Evolutionary conservation across 2,329 filamentous ascomycete genomes (phyloP).

Genomic region (Cladophialophora immunda): DNA sequence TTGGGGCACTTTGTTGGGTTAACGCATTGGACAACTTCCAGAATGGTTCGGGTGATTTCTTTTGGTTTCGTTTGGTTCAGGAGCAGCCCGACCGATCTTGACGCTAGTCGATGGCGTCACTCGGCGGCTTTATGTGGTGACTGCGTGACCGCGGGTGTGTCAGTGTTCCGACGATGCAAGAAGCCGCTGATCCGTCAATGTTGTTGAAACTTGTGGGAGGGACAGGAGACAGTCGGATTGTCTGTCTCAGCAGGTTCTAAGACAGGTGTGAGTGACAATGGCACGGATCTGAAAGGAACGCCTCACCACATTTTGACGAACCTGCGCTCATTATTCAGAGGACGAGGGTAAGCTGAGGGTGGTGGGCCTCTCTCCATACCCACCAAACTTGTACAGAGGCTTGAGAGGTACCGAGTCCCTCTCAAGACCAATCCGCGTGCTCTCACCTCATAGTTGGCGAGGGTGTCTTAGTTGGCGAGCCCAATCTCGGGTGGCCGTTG

Average conservation of each 20-base stretch:
- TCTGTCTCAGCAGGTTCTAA: too few relatives aligned
- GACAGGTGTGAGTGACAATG: background rate
- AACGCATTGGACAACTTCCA: background rate
- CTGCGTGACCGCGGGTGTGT: background rate
- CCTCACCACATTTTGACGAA: background rate
- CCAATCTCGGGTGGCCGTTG: background rate
- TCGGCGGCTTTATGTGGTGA: background rate
- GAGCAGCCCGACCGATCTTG: background rate
- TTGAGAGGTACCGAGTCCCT: too few relatives aligned
- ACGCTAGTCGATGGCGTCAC: constrained; percentile 2
- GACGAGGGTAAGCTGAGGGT: background rate
- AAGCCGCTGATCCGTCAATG: background rate
- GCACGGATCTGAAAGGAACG: background rate
- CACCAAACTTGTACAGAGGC: too few relatives aligned
- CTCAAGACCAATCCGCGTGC: background rate
- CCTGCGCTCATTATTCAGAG: background rate
- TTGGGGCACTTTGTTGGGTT: background rate
- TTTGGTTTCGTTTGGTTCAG: background rate
- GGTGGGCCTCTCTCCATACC: background rate
- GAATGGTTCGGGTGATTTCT: background rate
- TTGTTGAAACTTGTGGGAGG: background rate
- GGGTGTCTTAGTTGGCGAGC: background rate
- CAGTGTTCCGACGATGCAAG: background rate
- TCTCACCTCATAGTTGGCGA: background rate
- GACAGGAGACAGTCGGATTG: background rate